Evolutionary conservation across 2,329 filamentous ascomycete genomes (phyloP).

Genomic region (Pseudogymnoascus sp.): DNA sequence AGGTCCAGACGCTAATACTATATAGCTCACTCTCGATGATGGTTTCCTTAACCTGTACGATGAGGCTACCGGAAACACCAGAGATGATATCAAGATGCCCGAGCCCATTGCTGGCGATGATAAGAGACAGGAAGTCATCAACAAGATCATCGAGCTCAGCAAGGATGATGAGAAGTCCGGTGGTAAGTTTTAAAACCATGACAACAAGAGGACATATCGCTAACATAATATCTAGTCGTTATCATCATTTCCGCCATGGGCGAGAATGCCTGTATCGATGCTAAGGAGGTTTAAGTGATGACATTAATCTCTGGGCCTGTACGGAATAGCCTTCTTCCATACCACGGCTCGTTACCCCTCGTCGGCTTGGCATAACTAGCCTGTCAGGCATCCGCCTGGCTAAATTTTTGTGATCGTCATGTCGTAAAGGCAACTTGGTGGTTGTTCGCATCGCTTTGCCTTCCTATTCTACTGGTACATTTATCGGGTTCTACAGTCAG

Average conservation of each 20-base stretch:
- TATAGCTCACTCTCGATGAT: constrained; percentile 89
- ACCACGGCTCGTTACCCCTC: not conserved
- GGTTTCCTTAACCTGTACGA: constrained; percentile 91
- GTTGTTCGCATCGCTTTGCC: constrained; percentile 3
- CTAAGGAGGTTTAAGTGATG: constrained; percentile 70
- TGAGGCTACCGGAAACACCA: constrained; percentile 68
- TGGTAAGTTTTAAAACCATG: constrained; percentile 55
- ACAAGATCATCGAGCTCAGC: constrained; percentile 80
- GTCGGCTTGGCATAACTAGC: not conserved
- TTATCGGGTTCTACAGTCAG: not conserved
- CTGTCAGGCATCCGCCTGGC: not conserved
- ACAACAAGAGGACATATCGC: constrained; percentile 13
- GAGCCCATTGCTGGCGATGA: constrained; percentile 59
- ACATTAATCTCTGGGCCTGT: not conserved
- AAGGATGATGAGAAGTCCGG: constrained; percentile 79
- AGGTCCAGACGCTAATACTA: not conserved
- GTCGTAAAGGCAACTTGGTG: not conserved
- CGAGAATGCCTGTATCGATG: constrained; percentile 85
- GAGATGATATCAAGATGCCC: constrained; percentile 92
- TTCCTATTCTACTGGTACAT: constrained; percentile 1
- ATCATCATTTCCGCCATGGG: constrained; percentile 93
- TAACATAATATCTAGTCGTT: constrained; percentile 54
- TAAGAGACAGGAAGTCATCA: constrained; percentile 45
- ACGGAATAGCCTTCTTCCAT: not conserved
- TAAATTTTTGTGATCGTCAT: not conserved